Base-by-base conservation (phyloP, 2,329 filamentous ascomycete genomes). In the Cladorrhinum sp. region DNA sequence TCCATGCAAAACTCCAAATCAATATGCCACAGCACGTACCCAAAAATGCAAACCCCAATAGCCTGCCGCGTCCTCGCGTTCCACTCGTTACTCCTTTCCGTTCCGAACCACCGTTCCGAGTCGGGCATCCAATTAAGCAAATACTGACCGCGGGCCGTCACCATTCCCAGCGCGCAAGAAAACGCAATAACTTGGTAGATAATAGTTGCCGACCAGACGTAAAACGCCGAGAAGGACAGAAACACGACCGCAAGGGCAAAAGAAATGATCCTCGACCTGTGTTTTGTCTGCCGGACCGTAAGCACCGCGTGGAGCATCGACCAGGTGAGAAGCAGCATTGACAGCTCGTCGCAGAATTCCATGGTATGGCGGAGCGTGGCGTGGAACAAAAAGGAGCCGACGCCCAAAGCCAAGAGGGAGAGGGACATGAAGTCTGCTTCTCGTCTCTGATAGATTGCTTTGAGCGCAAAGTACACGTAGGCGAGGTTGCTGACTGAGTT, bases 1-100 rank as follows among this genome's bases (percentile, higher is more conserved):
- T 77, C 68, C 0, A 70, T 68, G 65, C 85, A 87, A 13, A 76
- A 73, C 65, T 82, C 77, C 10, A 81, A 76, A 50, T 86, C 84
- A 16, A 86, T 76, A 55, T 82, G 79, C 84, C 84, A 87, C 23
- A 87, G 69, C 10, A 76, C 66, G 62, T 83, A 86, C 0, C 78
- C 81, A 7, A 77, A 53, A 7, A 75, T 69, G 51, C 80, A 77
- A 0, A 73, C 67, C 2, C 69, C 69, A 0, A 74, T 56, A 0
- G 76, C 68, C 24, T 64, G 64, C 65, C 72, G 69, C 1, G 68
- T 66, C 5, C 70, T 66, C 20, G 65, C 36, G 12, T 62, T 62
- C 70, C 73, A 73, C 22, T 65, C 56, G 3, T 63, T 57, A 12
- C 57, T 60, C 65, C 72, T 71, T 50, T 60, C 63, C 58, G n/a